Evolutionary conservation across 345 rosid genomes (phyloP).

Genomic region (Trapa incisa): DNA sequence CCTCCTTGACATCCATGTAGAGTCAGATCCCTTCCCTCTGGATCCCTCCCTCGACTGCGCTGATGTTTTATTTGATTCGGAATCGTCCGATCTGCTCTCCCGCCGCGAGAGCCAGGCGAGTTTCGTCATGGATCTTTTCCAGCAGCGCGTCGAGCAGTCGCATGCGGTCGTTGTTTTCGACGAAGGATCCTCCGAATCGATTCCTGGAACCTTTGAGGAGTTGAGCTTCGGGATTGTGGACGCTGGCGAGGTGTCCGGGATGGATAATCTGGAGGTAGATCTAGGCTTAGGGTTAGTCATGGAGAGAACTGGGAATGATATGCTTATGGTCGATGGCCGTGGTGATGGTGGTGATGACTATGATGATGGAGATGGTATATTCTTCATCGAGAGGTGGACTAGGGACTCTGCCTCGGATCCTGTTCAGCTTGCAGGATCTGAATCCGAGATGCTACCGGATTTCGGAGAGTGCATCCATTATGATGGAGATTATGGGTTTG

Average conservation of each 20-base stretch:
- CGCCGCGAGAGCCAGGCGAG: conserved; percentile 47
- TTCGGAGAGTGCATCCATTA: conserved; percentile 30
- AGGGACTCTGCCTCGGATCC: conserved; percentile 38
- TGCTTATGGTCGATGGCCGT: conserved; percentile 15
- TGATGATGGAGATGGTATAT: too few species aligned
- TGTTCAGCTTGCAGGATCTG: conserved; percentile 1
- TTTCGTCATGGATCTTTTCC: conserved; percentile 86
- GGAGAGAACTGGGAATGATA: conserved; percentile 11
- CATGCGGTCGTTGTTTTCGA: conserved; percentile 26
- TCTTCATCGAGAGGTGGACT: conserved; percentile 9
- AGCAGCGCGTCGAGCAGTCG: conserved; percentile 85
- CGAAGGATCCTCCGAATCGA: conserved; percentile 11
- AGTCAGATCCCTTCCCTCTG: conserved; percentile 10
- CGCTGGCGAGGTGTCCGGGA: conserved; percentile 19
- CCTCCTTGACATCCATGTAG: conserved; percentile 4
- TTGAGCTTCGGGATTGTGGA: conserved; percentile 33
- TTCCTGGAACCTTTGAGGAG: conserved; percentile 21
- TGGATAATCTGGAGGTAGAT: conserved; percentile 30
- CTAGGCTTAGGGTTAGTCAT: conserved; percentile 22
- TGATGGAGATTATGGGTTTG: conserved; percentile 35
- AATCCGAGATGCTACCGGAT: conserved; percentile 17
- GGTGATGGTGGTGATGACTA: not conserved
- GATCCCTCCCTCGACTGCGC: conserved; percentile 23
- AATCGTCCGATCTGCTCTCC: conserved; percentile 34
- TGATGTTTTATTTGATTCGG: conserved; percentile 19